Conservation (phyloP, 1,284 basidiomycete genomes). For the Fomitopsis palustris region DNA sequence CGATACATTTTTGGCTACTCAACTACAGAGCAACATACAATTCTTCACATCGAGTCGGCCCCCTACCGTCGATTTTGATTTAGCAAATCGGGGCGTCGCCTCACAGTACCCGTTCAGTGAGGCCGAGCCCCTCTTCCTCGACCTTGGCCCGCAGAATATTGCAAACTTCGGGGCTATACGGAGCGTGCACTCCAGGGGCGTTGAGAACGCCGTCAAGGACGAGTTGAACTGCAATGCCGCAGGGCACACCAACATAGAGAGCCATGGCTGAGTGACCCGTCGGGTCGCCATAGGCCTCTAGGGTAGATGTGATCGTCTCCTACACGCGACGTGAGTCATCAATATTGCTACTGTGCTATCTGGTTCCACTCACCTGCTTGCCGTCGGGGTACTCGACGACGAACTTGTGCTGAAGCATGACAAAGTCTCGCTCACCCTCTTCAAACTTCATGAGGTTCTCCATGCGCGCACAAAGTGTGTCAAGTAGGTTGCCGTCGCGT, state of each 20-base stretch:
- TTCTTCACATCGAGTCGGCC: not conserved
- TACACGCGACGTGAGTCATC: constrained; percentile 24
- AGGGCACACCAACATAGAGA: constrained; percentile 86
- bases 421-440: constrained; percentile 89
- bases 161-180: constrained; percentile 87
- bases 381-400: constrained; percentile 86
- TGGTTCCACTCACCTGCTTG: constrained; percentile 45
- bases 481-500: constrained; percentile 81
- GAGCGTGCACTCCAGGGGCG: constrained; percentile 81
- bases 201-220: constrained; percentile 77
- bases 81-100: not conserved
- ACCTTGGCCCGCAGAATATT: constrained; percentile 75
- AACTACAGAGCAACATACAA: not conserved
- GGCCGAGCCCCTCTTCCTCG: constrained; percentile 82
- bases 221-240: constrained; percentile 88
- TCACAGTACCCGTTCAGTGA: constrained; percentile 72
- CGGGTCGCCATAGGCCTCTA: constrained; percentile 89
- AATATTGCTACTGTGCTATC: constrained; percentile 1
- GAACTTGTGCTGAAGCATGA: constrained; percentile 98
- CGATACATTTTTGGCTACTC: not conserved
- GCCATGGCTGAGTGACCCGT: constrained; percentile 94
- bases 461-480: constrained; percentile 90
- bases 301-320: constrained; percentile 89
- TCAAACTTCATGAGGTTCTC: constrained; percentile 94
- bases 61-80: not conserved